Evolutionary conservation across 345 rosid species (phyloP).

Genomic region (Eucalyptus curtisii): DNA sequence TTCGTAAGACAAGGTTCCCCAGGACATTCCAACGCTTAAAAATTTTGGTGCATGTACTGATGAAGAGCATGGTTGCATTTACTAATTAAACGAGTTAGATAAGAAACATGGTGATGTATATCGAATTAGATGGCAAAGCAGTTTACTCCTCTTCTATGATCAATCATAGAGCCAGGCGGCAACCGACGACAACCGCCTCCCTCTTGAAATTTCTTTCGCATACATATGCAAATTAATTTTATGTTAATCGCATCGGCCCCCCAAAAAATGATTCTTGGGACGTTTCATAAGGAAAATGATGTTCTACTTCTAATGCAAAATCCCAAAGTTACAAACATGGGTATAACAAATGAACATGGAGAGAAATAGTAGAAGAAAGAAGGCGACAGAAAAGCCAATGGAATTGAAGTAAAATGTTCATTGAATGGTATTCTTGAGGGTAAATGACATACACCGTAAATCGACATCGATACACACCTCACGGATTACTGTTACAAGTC

Average conservation of each 20-base stretch:
- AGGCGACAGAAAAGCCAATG: neutral
- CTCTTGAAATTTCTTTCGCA: neutral
- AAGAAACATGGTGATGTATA: rapidly evolving
- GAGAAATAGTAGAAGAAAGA: neutral
- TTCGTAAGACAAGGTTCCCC: neutral
- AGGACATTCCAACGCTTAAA: neutral
- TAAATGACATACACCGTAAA: neutral
- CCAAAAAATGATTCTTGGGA: too few relatives aligned
- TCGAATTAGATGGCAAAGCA: neutral
- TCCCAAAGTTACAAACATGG: too few relatives aligned
- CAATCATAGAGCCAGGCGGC: rapidly evolving
- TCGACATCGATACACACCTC: too few relatives aligned
- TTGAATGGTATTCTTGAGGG: neutral
- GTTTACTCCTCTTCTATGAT: neutral
- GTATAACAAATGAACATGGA: neutral
- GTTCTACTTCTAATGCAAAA: too few relatives aligned
- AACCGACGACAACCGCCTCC: rapidly evolving
- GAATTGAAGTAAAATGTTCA: too few relatives aligned
- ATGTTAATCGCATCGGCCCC: too few relatives aligned
- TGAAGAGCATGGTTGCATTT: neutral
- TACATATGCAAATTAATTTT: too few relatives aligned
- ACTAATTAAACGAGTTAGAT: neutral
- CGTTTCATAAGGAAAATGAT: too few relatives aligned
- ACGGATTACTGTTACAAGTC: too few relatives aligned
- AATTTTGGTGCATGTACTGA: neutral